These are phyloP conservation scores for Batkoa obscura DNA, from an alignment of 371 early-diverging fungal species.

Conservation along the genomic window DNA sequence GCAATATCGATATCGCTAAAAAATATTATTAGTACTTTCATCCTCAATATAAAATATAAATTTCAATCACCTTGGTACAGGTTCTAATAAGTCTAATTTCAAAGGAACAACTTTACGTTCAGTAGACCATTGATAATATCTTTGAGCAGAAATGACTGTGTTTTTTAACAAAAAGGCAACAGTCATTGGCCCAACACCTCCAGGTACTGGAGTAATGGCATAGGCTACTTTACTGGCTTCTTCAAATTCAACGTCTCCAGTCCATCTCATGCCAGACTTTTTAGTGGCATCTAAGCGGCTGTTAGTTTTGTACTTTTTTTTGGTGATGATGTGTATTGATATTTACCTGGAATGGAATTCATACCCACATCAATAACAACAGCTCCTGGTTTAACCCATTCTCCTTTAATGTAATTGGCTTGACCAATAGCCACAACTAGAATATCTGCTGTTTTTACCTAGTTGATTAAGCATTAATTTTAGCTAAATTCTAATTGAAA, in stretches of 20 bases:
- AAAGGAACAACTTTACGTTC: constrained; percentile 36
- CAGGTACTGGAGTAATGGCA: constrained; percentile 84
- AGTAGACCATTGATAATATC: constrained; percentile 30
- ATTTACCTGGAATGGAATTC: constrained; percentile 49
- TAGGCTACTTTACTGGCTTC: constrained; percentile 42
- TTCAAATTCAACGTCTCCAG: constrained; percentile 81
- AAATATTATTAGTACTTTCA: too few species aligned
- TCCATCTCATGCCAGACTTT: constrained; percentile 71
- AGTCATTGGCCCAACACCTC: constrained; percentile 95
- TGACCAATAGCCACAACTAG: constrained; percentile 74
- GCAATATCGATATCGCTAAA: constrained; percentile 91
- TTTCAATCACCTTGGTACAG: constrained; percentile 12
- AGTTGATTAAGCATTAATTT: not conserved
- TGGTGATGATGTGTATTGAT: not conserved
- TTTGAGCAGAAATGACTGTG: constrained; percentile 52
- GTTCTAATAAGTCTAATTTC: constrained; percentile 36
- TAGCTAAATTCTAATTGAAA: not conserved
- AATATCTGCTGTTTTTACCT: constrained; percentile 60
- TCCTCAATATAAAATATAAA: constrained; percentile 16
- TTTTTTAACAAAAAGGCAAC: constrained; percentile 87
- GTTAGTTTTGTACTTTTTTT: not conserved
- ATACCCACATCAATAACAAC: constrained; percentile 91
- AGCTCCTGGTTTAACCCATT: constrained; percentile 80
- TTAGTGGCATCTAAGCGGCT: constrained; percentile 41
- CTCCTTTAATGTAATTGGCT: constrained; percentile 57